These are phyloP conservation scores for Micractinium conductrix DNA, from an alignment of 139 green algal genomes.

Conservation along the genomic window DNA sequence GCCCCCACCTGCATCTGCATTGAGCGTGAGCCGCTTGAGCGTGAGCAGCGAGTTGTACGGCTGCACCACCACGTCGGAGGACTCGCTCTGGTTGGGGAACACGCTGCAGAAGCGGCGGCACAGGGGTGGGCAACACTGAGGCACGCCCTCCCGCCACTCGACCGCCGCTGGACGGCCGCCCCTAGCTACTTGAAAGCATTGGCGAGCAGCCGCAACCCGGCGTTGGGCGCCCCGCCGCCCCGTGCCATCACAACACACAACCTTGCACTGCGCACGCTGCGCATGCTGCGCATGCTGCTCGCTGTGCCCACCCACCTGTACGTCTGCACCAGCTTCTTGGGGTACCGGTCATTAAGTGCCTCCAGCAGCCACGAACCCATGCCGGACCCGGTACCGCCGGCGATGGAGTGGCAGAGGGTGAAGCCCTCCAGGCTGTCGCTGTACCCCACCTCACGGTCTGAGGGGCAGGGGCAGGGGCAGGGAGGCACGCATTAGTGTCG, in stretches of 20 bases:
- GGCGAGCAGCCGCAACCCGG: too few species aligned
- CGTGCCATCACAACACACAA: too few species aligned
- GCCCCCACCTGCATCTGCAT: conserved; percentile 79
- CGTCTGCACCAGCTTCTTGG: conserved; percentile 97
- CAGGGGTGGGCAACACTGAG: too few species aligned
- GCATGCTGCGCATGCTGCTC: too few species aligned
- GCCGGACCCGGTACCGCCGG: conserved; percentile 94
- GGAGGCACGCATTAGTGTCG: not conserved
- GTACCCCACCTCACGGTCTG: conserved; percentile 98
- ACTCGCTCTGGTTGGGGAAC: conserved; percentile 98
- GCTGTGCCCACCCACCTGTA: conserved; percentile 87
- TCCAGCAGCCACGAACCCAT: conserved; percentile 99
- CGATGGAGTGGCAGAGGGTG: conserved; percentile 97
- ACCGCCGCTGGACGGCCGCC: too few species aligned
- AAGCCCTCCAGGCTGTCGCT: conserved; percentile 98
- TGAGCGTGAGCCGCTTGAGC: conserved; percentile 94
- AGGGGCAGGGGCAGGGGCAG: not conserved
- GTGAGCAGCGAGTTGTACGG: conserved; percentile 99
- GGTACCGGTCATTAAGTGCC: conserved; percentile 92
- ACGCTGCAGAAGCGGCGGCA: conserved; percentile 71
- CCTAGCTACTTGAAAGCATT: too few species aligned
- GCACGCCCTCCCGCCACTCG: too few species aligned
- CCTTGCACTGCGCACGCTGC: too few species aligned
- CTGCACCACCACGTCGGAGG: conserved; percentile 97
- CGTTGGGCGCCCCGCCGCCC: too few species aligned